These are phyloP conservation scores for Didymella sp. DNA, from an alignment of 2,329 filamentous ascomycete genomes.

Conservation along the genomic window DNA sequence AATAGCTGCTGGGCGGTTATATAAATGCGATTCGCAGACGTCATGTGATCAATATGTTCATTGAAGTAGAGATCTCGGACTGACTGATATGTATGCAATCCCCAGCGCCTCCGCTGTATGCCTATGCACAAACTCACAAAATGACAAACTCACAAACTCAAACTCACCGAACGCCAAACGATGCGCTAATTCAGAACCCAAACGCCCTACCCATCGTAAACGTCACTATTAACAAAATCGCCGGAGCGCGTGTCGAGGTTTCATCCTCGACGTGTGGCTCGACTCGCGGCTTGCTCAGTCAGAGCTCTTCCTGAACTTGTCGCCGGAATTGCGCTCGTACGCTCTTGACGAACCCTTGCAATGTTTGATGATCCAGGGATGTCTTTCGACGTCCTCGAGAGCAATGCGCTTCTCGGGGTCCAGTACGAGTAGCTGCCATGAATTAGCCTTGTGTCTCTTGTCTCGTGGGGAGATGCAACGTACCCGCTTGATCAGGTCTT, in stretches of 20 bases:
- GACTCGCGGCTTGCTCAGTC: constrained; percentile 13
- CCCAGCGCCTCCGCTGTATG: not conserved
- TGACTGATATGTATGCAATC: not conserved
- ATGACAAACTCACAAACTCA: not conserved
- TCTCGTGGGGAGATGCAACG: constrained; percentile 33
- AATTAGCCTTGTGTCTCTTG: constrained; percentile 6
- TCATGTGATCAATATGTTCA: not conserved
- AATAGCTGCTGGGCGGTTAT: no score
- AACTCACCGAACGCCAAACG: not conserved
- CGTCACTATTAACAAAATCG: not conserved
- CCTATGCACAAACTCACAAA: not conserved
- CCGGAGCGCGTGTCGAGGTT: not conserved
- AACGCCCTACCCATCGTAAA: not conserved
- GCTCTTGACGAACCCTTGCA: constrained; percentile 62
- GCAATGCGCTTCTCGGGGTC: constrained; percentile 93
- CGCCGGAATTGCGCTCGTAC: constrained; percentile 38
- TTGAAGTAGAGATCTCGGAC: not conserved
- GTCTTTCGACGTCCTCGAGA: constrained; percentile 84
- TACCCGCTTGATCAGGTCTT: constrained; percentile 90
- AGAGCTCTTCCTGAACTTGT: constrained; percentile 38
- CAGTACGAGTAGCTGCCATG: constrained; percentile 70
- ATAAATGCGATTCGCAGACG: not conserved
- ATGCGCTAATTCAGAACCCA: not conserved
- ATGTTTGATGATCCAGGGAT: constrained; percentile 98
- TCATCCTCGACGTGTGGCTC: not conserved